Evolutionary conservation across 2,329 filamentous ascomycete species (phyloP).

Genomic region (Exophiala aquamarina): DNA sequence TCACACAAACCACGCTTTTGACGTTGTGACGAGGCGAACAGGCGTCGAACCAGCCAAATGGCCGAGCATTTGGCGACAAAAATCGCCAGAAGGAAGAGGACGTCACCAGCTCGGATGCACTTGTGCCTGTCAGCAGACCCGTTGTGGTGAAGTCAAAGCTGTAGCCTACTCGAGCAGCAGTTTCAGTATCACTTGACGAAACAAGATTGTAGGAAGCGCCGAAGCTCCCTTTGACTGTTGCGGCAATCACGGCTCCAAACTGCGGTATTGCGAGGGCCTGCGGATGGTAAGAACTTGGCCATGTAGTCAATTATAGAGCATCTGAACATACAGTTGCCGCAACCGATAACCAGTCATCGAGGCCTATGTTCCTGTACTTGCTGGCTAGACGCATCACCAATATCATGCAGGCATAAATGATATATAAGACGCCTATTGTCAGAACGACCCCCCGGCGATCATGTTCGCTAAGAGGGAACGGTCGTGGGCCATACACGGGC

Average conservation of each 20-base stretch:
- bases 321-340: too few relatives aligned
- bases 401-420: conserved; percentile 17
- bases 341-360: conserved; percentile 23
- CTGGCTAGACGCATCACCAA: conserved; percentile 17
- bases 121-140: conserved; percentile 4
- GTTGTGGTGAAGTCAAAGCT: background rate
- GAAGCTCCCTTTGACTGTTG: too few relatives aligned
- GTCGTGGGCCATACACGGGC: conserved; percentile 13
- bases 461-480: conserved; percentile 9
- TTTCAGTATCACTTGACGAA: conserved; percentile 6
- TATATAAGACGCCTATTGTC: conserved; percentile 15
- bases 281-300: too few relatives aligned
- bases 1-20: conserved; percentile 11
- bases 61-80: conserved; percentile 15
- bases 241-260: too few relatives aligned
- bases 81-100: conserved; percentile 17
- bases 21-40: conserved; percentile 14
- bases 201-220: conserved; percentile 13
- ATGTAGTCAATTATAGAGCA: too few relatives aligned
- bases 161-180: conserved; percentile 7
- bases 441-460: conserved; percentile 18
- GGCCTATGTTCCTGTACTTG: conserved; percentile 14
- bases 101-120: conserved; percentile 15
- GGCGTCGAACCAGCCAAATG: conserved; percentile 10
- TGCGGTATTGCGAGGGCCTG: too few relatives aligned